Evolutionary conservation across 176 grass and related monocot genomes (phyloP).

Genomic region (Ensete ventricosum): DNA sequence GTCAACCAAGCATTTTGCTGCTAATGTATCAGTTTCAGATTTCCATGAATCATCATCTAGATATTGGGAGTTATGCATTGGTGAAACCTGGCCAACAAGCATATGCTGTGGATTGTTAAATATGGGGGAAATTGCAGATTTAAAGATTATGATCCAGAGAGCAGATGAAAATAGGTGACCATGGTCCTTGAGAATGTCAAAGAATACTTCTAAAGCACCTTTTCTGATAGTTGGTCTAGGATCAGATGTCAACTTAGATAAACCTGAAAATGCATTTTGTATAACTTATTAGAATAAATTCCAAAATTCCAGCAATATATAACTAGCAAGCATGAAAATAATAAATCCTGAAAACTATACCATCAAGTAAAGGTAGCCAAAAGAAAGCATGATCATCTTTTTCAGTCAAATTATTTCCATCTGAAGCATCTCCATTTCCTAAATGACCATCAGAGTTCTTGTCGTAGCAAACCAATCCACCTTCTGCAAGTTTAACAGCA

Average conservation of each 20-base stretch:
- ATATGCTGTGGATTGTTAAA: slow-evolving; percentile 40
- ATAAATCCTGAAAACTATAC: slow-evolving; percentile 29
- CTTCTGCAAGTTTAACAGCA: slow-evolving; percentile 89
- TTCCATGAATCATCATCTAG: slow-evolving; percentile 43
- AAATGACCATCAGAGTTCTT: slow-evolving; percentile 24
- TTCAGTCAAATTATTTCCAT: slow-evolving; percentile 40
- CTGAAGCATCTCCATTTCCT: slow-evolving; percentile 32
- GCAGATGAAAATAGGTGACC: slow-evolving; percentile 71
- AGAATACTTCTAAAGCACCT: slow-evolving; percentile 93
- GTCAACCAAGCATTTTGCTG: slow-evolving; percentile 68
- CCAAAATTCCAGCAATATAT: slow-evolving; percentile 12
- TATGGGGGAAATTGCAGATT: slow-evolving; percentile 78
- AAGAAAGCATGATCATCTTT: slow-evolving; percentile 79
- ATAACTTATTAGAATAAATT: slow-evolving; percentile 18
- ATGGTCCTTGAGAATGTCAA: slow-evolving; percentile 90
- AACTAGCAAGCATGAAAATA: slow-evolving; percentile 1
- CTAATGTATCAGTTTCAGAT: slow-evolving; percentile 60
- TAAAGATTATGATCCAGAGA: slow-evolving; percentile 77
- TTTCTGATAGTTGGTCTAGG: slow-evolving; percentile 85
- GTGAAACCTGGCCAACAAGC: slow-evolving; percentile 31
- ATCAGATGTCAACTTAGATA: slow-evolving; percentile 78
- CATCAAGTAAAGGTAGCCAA: slow-evolving; percentile 88
- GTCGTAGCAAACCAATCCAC: slow-evolving; percentile 61
- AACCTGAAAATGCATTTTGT: slow-evolving; percentile 46
- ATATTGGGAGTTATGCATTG: slow-evolving; percentile 31